Evolutionary conservation across 768 basidiomycete genomes (phyloP).

Genomic region (Leccinum variicolor): DNA sequence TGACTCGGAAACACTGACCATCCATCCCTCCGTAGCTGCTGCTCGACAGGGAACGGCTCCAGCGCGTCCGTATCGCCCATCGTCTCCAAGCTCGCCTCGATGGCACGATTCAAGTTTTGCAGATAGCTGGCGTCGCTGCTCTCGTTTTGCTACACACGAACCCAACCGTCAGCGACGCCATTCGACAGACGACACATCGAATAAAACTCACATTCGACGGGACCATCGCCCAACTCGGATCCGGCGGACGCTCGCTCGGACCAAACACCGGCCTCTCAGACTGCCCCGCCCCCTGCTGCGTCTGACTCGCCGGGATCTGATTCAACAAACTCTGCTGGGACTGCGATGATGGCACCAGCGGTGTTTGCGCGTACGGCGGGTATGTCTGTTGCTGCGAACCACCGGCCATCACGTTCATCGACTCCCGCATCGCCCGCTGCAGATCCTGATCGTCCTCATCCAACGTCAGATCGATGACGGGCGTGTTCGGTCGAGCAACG

Average conservation of each 20-base stretch:
- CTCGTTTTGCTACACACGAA: constrained; percentile 28
- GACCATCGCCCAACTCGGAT: constrained; percentile 69
- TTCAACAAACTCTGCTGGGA: not conserved
- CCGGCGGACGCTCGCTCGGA: constrained; percentile 57
- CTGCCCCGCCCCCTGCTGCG: constrained; percentile 11
- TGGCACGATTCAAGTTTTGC: constrained; percentile 62
- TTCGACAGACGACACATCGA: not conserved
- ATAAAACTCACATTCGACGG: constrained; percentile 54
- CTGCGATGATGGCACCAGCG: constrained; percentile 5
- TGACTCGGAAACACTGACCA: constrained; percentile 40
- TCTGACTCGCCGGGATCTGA: not conserved
- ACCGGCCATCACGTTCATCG: constrained; percentile 38
- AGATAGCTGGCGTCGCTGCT: constrained; percentile 49
- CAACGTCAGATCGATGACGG: constrained; percentile 57
- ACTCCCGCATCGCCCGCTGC: constrained; percentile 50
- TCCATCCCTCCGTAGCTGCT: constrained; percentile 52
- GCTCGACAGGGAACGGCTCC: constrained; percentile 50
- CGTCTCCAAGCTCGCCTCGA: constrained; percentile 62
- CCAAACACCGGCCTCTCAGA: constrained; percentile 45
- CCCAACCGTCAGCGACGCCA: not conserved
- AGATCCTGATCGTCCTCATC: constrained; percentile 55
- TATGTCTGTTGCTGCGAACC: constrained; percentile 26
- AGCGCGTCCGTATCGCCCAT: constrained; percentile 48
- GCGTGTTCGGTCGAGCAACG: constrained; percentile 25
- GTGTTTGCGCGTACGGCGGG: constrained; percentile 7